Evolutionary conservation across 2,329 filamentous ascomycete genomes (phyloP).

Genomic region (Aureobasidium sp.): DNA sequence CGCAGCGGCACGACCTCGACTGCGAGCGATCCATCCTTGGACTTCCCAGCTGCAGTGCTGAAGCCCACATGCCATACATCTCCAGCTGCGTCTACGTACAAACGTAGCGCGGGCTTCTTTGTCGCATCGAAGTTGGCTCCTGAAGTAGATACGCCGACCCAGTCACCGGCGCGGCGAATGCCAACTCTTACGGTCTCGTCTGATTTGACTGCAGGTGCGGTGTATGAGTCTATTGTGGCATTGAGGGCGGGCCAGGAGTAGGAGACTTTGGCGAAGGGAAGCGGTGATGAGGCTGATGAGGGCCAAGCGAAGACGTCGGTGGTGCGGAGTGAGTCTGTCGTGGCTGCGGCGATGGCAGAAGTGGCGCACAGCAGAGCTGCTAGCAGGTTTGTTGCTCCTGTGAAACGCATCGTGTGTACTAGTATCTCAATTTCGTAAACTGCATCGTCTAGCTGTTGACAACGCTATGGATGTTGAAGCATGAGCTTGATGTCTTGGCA

Average conservation of each 20-base stretch:
- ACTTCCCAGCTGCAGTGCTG: constrained; percentile 26
- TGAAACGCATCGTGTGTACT: not conserved
- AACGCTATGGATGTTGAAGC: not conserved
- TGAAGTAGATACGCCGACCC: constrained; percentile 41
- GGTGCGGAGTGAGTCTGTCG: constrained; percentile 22
- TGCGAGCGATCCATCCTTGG: constrained; percentile 23
- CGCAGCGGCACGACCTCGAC: constrained; percentile 36
- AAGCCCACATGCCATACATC: constrained; percentile 41
- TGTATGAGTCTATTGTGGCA: constrained; percentile 34
- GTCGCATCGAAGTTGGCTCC: constrained; percentile 36
- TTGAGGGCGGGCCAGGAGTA: constrained; percentile 35
- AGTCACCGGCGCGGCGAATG: constrained; percentile 33
- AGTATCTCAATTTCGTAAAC: not conserved
- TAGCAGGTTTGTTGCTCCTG: not conserved
- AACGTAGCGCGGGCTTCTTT: constrained; percentile 38
- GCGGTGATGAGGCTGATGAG: constrained; percentile 29
- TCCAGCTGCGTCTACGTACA: constrained; percentile 39
- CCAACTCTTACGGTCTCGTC: constrained; percentile 40
- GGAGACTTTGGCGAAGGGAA: constrained; percentile 37
- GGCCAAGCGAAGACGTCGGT: constrained; percentile 32
- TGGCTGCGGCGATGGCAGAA: constrained; percentile 26
- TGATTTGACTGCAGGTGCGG: constrained; percentile 28
- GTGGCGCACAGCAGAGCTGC: constrained; percentile 6
- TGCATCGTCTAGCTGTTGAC: not conserved
- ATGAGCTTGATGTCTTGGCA: not conserved